Base-by-base conservation (phyloP, 2,329 filamentous ascomycete genomes). In the Berkeleyomyces basicola region DNA sequence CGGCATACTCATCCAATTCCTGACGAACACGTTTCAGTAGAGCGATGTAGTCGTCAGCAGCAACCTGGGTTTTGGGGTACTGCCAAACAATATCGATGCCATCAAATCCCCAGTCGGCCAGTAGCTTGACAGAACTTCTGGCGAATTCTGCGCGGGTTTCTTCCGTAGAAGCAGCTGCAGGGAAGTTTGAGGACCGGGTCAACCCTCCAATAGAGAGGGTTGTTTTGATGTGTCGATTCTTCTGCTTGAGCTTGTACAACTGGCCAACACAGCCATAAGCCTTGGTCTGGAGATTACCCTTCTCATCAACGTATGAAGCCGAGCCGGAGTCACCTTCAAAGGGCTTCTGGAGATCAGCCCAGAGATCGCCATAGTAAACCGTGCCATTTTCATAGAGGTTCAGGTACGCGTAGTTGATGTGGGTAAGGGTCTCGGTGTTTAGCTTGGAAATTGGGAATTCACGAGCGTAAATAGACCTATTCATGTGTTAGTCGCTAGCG, bases 161-260 rank as follows among this genome's bases (percentile, higher is more conserved):
- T 0, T 79, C 77, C 0, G 84, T 86, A 65, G 82, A 82, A 7
- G 85, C 82, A 0, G 85, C 84, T 1, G 76, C 75, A 0, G 87
- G 77, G 70, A 95, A 92, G 71, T 89, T 88, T 67, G 79, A 75
- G 1, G 87, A 90, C 73, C 88, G 93, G 0, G 87, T 90, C 87
- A 87, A 95, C 39, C 90, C 90, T 57, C 90, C 90, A 66, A 96
- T 89, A 58, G 83, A 88, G 3, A 95, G 79, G 31, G 95, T 76
- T 1, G 86, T 78, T 70, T 95, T 95, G 61, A 95, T 72, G 57
- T 88, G 81, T 14, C 89, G 84, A 71, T 95, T 85, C 63, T 78
- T 72, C 71, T 91, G 85, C 74, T 95, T 95, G 51, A 90, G 76
- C 6, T 88, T 74, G 70, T 82, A 89, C 0, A 95, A 76, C 69